phyloP scores from a whole-genome alignment of 106 monocot species.

The Cymbidium sinense region DNA sequence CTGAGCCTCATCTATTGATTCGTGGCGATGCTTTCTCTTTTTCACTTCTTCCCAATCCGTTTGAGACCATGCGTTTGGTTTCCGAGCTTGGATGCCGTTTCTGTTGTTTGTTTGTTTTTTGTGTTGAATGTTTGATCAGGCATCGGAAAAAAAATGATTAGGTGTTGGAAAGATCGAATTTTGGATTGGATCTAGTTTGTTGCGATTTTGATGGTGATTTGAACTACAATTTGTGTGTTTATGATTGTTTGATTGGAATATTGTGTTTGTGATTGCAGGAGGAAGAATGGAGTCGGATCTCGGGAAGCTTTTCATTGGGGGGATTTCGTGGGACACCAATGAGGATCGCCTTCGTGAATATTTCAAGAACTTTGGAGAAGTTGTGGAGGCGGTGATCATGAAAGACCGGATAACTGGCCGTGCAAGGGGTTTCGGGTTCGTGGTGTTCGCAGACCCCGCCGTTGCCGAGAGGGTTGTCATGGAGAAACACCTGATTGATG shows the following conservation, averaged over 20 bases:
- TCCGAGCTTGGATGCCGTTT: background rate
- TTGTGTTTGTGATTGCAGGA: constrained; percentile 14
- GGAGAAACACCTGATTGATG: constrained; percentile 84
- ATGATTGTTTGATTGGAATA: background rate
- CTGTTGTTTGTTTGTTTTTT: background rate
- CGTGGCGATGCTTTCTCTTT: background rate
- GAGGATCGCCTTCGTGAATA: constrained; percentile 63
- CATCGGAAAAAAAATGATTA: background rate
- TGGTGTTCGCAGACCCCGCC: constrained; percentile 47
- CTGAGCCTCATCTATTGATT: background rate
- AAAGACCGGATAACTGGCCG: constrained; percentile 60
- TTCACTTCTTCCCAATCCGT: constrained; percentile 7
- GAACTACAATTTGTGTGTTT: background rate
- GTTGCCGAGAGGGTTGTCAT: constrained; percentile 54
- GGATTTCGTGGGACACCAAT: constrained; percentile 72
- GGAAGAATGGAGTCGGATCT: constrained; percentile 50
- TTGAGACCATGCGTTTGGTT: background rate
- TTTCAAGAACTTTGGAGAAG: constrained; percentile 49
- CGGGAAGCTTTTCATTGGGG: constrained; percentile 67
- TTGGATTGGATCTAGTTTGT: background rate
- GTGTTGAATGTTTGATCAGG: background rate
- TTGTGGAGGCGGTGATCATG: constrained; percentile 75
- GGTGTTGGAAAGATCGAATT: background rate
- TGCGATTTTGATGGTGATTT: background rate
- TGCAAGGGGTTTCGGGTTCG: constrained; percentile 61